A percentile compares a stretch with the other conserved stretches of the same genome.
These are phyloP conservation scores for Paraurostyla sp. DNA, from an alignment of 73 alveolate genomes.

Conservation along the genomic window DNA sequence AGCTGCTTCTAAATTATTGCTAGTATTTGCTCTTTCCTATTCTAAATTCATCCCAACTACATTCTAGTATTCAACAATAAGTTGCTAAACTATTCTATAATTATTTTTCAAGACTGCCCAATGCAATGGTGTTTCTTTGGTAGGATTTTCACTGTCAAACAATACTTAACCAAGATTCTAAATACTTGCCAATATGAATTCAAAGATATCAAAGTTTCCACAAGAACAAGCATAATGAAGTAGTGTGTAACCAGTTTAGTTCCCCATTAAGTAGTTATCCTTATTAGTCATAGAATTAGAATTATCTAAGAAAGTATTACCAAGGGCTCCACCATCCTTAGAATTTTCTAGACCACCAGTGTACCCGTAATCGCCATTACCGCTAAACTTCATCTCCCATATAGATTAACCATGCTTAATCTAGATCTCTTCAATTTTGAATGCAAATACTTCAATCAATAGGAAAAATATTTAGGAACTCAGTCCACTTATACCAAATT, in stretches of 20 bases:
- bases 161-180: neutral
- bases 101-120: conserved; percentile 64
- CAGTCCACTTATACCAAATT: conserved; percentile 4
- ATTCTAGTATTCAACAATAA: neutral
- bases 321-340: neutral
- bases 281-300: conserved; percentile 8
- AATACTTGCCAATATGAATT: neutral
- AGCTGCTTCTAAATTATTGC: neutral
- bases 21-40: neutral
- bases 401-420: neutral
- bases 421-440: conserved; percentile 8
- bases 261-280: neutral
- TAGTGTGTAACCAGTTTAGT: conserved; percentile 38
- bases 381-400: conserved; percentile 51
- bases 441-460: conserved; percentile 17
- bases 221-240: conserved; percentile 54
- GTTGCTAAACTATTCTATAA: neutral
- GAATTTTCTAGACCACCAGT: neutral
- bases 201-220: conserved; percentile 57
- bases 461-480: conserved; percentile 50
- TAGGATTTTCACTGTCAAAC: conserved; percentile 44
- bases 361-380: neutral
- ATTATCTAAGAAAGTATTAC: neutral
- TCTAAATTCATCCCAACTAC: conserved; percentile 1
- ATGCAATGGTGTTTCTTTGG: conserved; percentile 64